Evolutionary conservation across 257 asterid genomes (phyloP).

Genomic region (Capsicum pubescens): DNA sequence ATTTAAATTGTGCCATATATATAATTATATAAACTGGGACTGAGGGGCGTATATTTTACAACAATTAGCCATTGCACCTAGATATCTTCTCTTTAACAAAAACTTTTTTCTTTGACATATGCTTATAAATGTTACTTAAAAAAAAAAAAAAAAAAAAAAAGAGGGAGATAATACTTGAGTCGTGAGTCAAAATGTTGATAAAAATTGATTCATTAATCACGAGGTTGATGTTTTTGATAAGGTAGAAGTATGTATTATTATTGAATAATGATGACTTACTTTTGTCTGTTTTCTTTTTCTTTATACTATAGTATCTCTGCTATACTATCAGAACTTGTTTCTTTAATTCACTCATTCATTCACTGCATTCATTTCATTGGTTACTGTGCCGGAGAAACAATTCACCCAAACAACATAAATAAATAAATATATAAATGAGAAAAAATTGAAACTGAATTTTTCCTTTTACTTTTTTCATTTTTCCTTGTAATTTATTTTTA

Average conservation of each 20-base stretch:
- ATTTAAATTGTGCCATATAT: too few relatives aligned
- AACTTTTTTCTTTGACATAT: too few relatives aligned
- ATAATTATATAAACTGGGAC: too few relatives aligned
- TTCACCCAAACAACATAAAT: conserved; percentile 39
- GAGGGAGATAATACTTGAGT: not conserved
- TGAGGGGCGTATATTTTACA: too few relatives aligned
- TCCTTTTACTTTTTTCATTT: not conserved
- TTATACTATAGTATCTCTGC: conserved; percentile 36
- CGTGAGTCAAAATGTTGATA: not conserved
- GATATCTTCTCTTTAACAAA: not conserved
- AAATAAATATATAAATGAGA: not conserved
- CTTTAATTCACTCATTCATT: conserved; percentile 53
- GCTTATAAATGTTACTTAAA: too few relatives aligned
- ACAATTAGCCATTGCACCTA: not conserved
- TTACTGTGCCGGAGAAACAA: conserved; percentile 79
- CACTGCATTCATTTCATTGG: conserved; percentile 62
- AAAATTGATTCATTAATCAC: conserved; percentile 54
- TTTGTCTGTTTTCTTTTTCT: conserved; percentile 50
- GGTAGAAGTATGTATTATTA: conserved; percentile 56
- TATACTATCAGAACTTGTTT: conserved; percentile 40
- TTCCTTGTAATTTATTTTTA: not conserved
- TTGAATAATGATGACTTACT: conserved; percentile 84
- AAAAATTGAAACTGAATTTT: conserved; percentile 16
- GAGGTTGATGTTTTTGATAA: conserved; percentile 73
- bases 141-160: not conserved